These are phyloP conservation scores for Trichoderma atrobrunneum DNA, from an alignment of 2,329 filamentous ascomycete genomes.

Conservation along the genomic window DNA sequence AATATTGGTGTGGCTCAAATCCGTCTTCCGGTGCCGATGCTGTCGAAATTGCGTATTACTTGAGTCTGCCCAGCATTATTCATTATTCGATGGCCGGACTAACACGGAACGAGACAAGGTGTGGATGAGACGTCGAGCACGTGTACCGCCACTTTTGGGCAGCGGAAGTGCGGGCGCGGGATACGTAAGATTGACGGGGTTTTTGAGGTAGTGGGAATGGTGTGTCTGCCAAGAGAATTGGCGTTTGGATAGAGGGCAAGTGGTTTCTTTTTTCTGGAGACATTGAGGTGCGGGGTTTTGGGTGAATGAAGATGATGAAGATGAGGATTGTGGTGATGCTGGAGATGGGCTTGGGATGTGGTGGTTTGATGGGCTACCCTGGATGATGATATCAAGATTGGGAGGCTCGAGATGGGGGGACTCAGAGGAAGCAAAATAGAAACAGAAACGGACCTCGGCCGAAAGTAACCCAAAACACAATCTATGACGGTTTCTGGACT, in stretches of 20 bases:
- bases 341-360: not conserved
- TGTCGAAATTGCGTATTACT: not conserved
- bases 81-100: not conserved
- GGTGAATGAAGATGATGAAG: not conserved
- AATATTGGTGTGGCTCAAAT: not conserved
- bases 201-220: not conserved
- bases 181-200: slow-evolving; percentile 18
- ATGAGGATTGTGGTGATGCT: not conserved
- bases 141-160: slow-evolving; percentile 10
- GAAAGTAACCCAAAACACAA: not conserved
- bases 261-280: not conserved
- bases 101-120: not conserved
- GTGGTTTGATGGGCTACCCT: not conserved
- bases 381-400: not conserved
- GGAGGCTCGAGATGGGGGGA: not conserved
- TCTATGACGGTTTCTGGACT: not conserved
- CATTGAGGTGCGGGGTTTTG: not conserved
- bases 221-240: slow-evolving; percentile 12
- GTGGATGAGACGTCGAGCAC: not conserved
- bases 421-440: not conserved
- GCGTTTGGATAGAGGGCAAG: not conserved
- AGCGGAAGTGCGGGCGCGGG: not conserved
- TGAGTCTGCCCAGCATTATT: not conserved
- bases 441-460: not conserved
- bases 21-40: not conserved